Evolutionary conservation across 2,329 filamentous ascomycete genomes (phyloP).

Genomic region (Calonectria fujianensis): DNA sequence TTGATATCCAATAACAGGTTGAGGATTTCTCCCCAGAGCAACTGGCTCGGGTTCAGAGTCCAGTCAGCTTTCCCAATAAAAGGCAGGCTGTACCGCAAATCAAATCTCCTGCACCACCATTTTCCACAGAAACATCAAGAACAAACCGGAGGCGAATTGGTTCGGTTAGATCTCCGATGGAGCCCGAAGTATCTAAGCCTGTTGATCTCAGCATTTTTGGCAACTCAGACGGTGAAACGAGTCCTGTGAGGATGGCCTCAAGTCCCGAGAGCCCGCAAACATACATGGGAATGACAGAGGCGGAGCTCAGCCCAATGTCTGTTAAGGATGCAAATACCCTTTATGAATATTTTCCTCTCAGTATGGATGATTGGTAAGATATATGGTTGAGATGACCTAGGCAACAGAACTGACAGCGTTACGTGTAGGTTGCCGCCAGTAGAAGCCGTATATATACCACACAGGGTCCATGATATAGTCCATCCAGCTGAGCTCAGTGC

Average conservation of each 20-base stretch:
- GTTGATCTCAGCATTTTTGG: background rate
- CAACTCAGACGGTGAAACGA: background rate
- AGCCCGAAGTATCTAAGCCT: background rate
- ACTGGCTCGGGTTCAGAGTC: background rate
- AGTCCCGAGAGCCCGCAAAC: background rate
- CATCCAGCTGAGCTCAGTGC: slow-evolving; percentile 82
- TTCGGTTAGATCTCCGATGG: too few species aligned
- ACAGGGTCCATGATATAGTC: slow-evolving; percentile 92
- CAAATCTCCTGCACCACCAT: background rate
- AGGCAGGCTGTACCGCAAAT: background rate
- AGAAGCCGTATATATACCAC: slow-evolving; percentile 91
- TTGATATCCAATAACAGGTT: background rate
- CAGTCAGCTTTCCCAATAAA: background rate
- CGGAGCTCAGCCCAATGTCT: slow-evolving; percentile 55
- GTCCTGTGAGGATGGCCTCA: too few species aligned
- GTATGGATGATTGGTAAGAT: slow-evolving; percentile 86
- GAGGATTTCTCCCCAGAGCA: background rate
- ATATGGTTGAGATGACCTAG: slow-evolving; percentile 9
- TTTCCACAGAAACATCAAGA: background rate
- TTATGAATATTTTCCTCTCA: slow-evolving; percentile 96
- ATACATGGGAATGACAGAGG: background rate
- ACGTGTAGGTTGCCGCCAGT: slow-evolving; percentile 84
- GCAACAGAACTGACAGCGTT: slow-evolving; percentile 28
- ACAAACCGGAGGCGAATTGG: background rate
- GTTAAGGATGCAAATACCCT: slow-evolving; percentile 78